These are phyloP conservation scores for Ceratobasidium sp. DNA, from an alignment of 1,284 basidiomycete genomes.

Conservation along the genomic window DNA sequence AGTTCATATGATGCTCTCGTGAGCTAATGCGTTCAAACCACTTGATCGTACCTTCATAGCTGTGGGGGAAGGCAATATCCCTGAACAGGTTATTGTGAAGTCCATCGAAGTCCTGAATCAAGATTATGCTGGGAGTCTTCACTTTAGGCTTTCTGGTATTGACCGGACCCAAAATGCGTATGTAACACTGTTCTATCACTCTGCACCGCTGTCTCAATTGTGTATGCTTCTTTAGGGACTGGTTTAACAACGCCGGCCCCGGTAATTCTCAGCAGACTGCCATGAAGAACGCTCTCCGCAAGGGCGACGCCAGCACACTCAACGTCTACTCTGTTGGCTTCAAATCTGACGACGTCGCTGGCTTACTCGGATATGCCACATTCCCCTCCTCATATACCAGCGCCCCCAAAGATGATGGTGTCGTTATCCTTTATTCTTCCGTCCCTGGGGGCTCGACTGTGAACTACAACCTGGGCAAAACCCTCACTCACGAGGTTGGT, in stretches of 20 bases:
- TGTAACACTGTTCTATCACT: background rate
- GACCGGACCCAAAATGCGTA: constrained; percentile 58
- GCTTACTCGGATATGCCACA: constrained; percentile 52
- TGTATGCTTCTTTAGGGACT: constrained; percentile 23
- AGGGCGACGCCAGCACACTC: constrained; percentile 45
- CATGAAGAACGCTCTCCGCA: constrained; percentile 62
- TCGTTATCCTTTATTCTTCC: constrained; percentile 53
- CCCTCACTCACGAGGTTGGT: constrained; percentile 70
- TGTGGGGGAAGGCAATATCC: too few species aligned
- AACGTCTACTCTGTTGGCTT: constrained; percentile 50
- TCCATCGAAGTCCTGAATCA: too few species aligned
- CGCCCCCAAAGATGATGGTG: constrained; percentile 53
- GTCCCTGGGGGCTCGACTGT: constrained; percentile 55
- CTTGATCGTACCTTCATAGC: too few species aligned
- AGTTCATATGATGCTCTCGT: too few species aligned
- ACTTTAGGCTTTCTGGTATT: constrained; percentile 54
- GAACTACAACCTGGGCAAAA: constrained; percentile 59
- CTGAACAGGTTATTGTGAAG: too few species aligned
- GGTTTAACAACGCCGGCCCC: constrained; percentile 57
- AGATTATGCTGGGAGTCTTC: too few species aligned
- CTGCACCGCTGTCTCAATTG: background rate
- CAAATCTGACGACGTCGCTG: constrained; percentile 48
- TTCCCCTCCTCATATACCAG: constrained; percentile 42
- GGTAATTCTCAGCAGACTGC: constrained; percentile 61
- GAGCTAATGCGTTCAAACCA: too few species aligned